Evolutionary conservation across 805 yeast species (phyloP), one percentile per base, ranked within the genome.

Genomic region (Yamadazyma philogaea): DNA sequence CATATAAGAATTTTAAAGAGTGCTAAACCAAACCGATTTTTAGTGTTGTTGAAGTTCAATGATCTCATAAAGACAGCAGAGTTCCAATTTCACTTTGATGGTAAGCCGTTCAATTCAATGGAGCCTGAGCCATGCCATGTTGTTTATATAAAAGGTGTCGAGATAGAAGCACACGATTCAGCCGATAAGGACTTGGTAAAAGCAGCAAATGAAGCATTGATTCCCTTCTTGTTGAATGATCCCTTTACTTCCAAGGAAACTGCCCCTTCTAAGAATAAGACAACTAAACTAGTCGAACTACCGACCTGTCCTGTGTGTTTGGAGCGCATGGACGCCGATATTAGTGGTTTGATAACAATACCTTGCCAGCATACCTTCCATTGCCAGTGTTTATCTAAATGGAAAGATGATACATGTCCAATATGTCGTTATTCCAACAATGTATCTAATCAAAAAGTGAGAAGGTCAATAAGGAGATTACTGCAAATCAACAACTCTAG

Each of bases 341-440:
- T 84, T 3, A 81, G 95, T 0, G 97, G 97, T 0, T 68, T 89
- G 8, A 64, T 88, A 5, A 90, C 96, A 0, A 89, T 87, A 26
- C 89, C 93, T 2, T 90, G 96, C 49, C 96, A 87, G 57, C 97
- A 89, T 58, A 87, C 96, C 0, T 89, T 87, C 61, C 96, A 89
- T 60, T 89, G 96, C 51, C 84, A 78, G 51, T 90, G 96, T 57
- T 68, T 89, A 39, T 80, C 87, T 35, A 85, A 83, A 60, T 89
- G 96, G 96, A 78, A 78, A 43, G 96, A 88, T 57, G 93, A 87
- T 46, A 78, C 86, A 20, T 89, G 97, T 57, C 96, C 96, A 0
- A 90, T 89, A 2, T 89, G 96, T 56, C 68, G 97, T 31, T 87
- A 87, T 54, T 80, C 95, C 1, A 83, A 66, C 43, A 62, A 57